Conservation (phyloP, 2,329 filamentous ascomycete species). For the Dactylellina sp. region DNA sequence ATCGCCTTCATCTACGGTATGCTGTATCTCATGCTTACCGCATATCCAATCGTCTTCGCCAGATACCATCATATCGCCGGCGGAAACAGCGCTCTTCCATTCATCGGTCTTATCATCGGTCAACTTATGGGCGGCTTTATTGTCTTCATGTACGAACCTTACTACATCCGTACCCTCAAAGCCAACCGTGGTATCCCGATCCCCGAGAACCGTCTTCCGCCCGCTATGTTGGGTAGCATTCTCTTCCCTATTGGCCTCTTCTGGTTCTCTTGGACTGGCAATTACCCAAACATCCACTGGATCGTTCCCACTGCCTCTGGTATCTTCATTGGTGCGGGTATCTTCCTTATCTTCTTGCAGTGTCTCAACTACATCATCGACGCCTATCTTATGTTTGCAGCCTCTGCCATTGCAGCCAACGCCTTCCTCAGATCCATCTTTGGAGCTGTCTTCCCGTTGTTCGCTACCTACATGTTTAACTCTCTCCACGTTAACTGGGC, state of each 20-base stretch:
- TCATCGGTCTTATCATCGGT: constrained; percentile 84
- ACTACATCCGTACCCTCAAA: constrained; percentile 76
- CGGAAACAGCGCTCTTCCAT: constrained; percentile 73
- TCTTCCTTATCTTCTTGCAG: constrained; percentile 66
- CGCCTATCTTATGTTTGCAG: constrained; percentile 67
- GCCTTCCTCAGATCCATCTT: constrained; percentile 82
- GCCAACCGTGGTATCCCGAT: constrained; percentile 75
- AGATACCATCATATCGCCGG: constrained; percentile 74
- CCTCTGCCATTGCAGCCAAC: constrained; percentile 80
- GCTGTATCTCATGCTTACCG: constrained; percentile 86
- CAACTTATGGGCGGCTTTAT: constrained; percentile 75
- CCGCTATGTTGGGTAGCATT: constrained; percentile 67
- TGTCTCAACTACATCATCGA: constrained; percentile 67
- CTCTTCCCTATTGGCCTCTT: constrained; percentile 67
- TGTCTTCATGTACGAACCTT: constrained; percentile 74
- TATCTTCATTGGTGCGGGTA: constrained; percentile 64
- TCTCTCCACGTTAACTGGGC: constrained; percentile 61
- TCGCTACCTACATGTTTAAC: constrained; percentile 74
- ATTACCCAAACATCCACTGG: constrained; percentile 64
- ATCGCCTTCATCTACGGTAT: constrained; percentile 81
- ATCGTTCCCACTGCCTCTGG: constrained; percentile 65
- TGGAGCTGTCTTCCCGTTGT: constrained; percentile 83
- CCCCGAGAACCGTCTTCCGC: constrained; percentile 76
- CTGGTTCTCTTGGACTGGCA: constrained; percentile 69
- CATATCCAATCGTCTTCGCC: constrained; percentile 84